A percentile compares a stretch with the other conserved stretches of the same genome.
Evolutionary conservation across 495 filamentous ascomycete genomes (phyloP).

Genomic region (Penicillium soppii): DNA sequence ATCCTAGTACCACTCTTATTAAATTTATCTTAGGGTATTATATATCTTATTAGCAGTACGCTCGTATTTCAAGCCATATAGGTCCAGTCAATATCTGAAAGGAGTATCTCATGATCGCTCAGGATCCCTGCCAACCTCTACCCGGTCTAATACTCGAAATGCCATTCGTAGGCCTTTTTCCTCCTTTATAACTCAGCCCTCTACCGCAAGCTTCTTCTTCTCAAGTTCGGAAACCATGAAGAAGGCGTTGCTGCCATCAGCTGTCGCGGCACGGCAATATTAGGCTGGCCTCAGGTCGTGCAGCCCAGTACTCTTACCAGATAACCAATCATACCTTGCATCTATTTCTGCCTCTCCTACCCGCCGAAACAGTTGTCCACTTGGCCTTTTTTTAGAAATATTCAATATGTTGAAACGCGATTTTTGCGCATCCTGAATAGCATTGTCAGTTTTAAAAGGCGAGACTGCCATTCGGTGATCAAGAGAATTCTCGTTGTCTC

Average conservation of each 20-base stretch:
- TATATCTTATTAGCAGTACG: background rate
- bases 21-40: background rate
- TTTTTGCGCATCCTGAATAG: no score
- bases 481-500: no score
- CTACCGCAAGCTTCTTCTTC: slow-evolving; percentile 11
- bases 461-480: no score
- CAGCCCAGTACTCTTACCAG: slow-evolving; percentile 14
- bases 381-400: no score
- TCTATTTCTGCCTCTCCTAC: no score
- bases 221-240: slow-evolving; percentile 18
- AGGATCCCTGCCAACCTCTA: background rate
- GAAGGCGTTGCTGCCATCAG: slow-evolving; percentile 18
- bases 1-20: slow-evolving; percentile 1
- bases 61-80: background rate
- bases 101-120: no score
- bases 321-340: no score
- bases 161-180: no score
- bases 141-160: no score
- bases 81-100: background rate
- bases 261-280: slow-evolving; percentile 15
- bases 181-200: slow-evolving; percentile 12
- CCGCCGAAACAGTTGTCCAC: no score
- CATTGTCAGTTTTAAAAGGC: no score
- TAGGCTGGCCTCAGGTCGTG: slow-evolving; percentile 14
- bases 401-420: no score